Base-by-base conservation (phyloP, 768 basidiomycete genomes). In the Boletus bicolor region DNA sequence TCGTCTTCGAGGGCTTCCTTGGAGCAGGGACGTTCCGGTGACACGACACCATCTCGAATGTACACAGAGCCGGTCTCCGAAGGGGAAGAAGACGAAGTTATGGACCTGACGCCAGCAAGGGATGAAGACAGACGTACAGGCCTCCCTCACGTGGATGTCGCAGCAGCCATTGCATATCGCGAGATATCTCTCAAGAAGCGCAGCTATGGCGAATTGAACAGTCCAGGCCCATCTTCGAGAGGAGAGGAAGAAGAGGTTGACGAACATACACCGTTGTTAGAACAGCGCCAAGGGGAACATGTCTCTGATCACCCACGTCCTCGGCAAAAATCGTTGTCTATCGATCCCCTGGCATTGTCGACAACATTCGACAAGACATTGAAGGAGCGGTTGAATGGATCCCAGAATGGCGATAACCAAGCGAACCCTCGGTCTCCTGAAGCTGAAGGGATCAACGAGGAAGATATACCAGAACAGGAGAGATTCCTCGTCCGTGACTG, bases 51-150 rank as follows among this genome's bases (percentile, higher is more conserved):
- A 4, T 51, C 72, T 70, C 66, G 57, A 7, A 57, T 67, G 1
- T 98, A 98, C 66, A 78, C 83, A 26, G 97, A 99, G 66, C 97
- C 97, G 1, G 75, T 94, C 11, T 97, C 94, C 0, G 97, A 98
- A 70, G 97, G 93, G 37, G 96, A 99, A 69, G 91, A 91, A 11
- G 95, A 93, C 55, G 89, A 93, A 62, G 86, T 79, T 28, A 79
- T 82, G 66, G 80, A 82, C 47, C 63, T 86, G 24, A 77, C 77
- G 0, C 84, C 89, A 17, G 89, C 93, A 5, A 79, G 72, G 51
- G 90, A 99, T 64, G 95, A 98, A 68, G 84, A 84, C 55, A 83
- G 82, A 61, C 85, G 89, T 38, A 87, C 88, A 1, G 88, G 93
- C 30, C 75, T 98, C 46, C 82, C 84, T 49, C 81, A 80, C 3